Base-by-base conservation (phyloP, 305 asterid species). In the Fraxinus dipetala region DNA sequence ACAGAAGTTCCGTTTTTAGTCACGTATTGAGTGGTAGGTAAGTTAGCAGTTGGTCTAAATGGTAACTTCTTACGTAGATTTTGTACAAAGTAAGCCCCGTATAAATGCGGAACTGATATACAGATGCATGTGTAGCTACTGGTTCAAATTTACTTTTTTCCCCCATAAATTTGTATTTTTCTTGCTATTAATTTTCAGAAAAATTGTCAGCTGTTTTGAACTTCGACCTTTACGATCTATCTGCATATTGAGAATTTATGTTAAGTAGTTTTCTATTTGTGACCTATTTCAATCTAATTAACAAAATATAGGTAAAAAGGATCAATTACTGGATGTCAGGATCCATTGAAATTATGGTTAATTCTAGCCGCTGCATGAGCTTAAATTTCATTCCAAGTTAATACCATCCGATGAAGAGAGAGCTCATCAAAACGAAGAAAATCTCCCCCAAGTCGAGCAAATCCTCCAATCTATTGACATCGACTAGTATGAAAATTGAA, bases 81-180 rank as follows among this genome's bases (percentile, higher is more conserved):
- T 28, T 31, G 84, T 78, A 85, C 82, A 79, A 36, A 80, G 83
- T 14, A 24, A 40, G 78, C 32, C 56, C 2, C 30, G 75, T 67
- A 24, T 70, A 74, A 82, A 63, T 80, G 77, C 73, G 73, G 13
- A 11, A 28, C 36, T 13, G 38, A 67, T 28, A 11, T 3, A 65
- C 18, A 26, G 73, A 65, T 65, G 73, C 11, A 24, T 3, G 73
- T 28, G 75, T 30, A 69, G 20, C 36, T 28, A 36, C 32, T 69
- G 22, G 18, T 4, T 13, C 9, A 30, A 4, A 10, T 65, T 65
- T 28, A 28, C 0, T 13, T 10, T 10, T 56, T 59, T 18, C 10
- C 11, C 24, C 11, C 10, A 54, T 40, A 40, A 10, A 2, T 40
- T 9, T 40, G 48, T 40, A 11, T 43, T 2, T 48, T 48, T 2